These are phyloP conservation scores for Verticillium dahliae DNA, from an alignment of 2,329 filamentous ascomycete species.

Conservation along the genomic window DNA sequence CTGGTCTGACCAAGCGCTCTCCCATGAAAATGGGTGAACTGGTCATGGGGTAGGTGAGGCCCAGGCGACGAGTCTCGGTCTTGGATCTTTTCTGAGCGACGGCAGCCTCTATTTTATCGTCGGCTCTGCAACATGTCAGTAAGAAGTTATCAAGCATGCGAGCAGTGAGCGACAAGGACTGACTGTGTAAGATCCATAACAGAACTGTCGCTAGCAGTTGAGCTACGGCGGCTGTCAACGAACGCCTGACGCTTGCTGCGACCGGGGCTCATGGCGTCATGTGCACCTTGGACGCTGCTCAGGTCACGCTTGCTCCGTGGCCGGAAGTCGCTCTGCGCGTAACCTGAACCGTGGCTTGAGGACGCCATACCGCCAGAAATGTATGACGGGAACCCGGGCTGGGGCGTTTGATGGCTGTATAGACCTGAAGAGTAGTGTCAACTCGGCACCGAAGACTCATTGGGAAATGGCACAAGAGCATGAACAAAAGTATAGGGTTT, in stretches of 20 bases:
- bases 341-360: not conserved
- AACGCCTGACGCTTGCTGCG: not conserved
- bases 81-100: not conserved
- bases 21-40: not conserved
- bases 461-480: too few species aligned
- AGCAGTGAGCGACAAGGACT: slow-evolving; percentile 1
- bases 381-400: not conserved
- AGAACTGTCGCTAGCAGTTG: not conserved
- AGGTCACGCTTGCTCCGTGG: not conserved
- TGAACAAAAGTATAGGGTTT: too few species aligned
- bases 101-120: not conserved
- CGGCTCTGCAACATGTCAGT: not conserved
- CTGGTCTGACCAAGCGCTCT: not conserved
- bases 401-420: too few species aligned
- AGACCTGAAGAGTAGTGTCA: too few species aligned
- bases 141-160: not conserved
- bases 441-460: too few species aligned
- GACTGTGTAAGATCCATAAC: slow-evolving; percentile 21
- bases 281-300: not conserved
- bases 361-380: not conserved
- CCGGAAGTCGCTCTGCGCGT: not conserved
- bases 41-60: not conserved
- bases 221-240: not conserved
- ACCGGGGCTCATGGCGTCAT: not conserved
- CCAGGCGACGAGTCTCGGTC: not conserved